Conservation (phyloP, 1,139 yeast species). For the Candida sp. region DNA sequence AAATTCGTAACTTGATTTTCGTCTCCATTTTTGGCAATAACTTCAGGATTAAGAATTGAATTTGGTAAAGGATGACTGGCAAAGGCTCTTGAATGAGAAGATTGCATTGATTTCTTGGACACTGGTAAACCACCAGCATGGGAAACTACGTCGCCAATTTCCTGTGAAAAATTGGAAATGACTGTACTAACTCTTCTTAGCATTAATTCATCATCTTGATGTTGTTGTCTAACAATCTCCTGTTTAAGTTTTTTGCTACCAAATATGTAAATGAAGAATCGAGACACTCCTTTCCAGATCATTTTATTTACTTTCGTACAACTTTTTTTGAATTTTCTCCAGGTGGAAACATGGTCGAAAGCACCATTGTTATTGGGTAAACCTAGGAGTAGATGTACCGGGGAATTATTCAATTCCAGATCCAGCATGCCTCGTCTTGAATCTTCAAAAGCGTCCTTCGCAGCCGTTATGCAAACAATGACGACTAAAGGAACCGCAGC, state of each 20-base stretch:
- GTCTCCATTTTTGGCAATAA: slow-evolving; percentile 17
- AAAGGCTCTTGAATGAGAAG: slow-evolving; percentile 3
- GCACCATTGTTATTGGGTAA: slow-evolving; percentile 67
- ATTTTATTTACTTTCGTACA: slow-evolving; percentile 20
- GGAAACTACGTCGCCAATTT: slow-evolving; percentile 3
- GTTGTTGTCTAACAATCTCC: slow-evolving; percentile 23
- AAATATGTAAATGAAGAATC: slow-evolving; percentile 20
- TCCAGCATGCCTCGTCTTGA: slow-evolving; percentile 81
- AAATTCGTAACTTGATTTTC: slow-evolving; percentile 35
- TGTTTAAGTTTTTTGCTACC: slow-evolving; percentile 26
- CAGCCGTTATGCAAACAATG: slow-evolving; percentile 82
- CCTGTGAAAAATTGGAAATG: slow-evolving; percentile 27
- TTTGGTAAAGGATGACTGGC: slow-evolving; percentile 16
- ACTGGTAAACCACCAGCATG: not conserved
- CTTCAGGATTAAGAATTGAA: slow-evolving; percentile 31
- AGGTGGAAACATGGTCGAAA: slow-evolving; percentile 57
- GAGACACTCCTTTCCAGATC: not conserved
- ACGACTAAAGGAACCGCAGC: slow-evolving; percentile 94
- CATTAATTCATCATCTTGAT: slow-evolving; percentile 22
- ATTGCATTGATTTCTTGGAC: slow-evolving; percentile 10
- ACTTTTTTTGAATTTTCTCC: slow-evolving; percentile 63
- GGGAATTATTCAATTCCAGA: slow-evolving; percentile 81
- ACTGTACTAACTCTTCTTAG: slow-evolving; percentile 40
- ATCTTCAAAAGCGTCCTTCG: slow-evolving; percentile 94
- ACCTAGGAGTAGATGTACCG: slow-evolving; percentile 73